Base-by-base conservation (phyloP, 352 stramenopile genomes). In the Pythium apleroticum region DNA sequence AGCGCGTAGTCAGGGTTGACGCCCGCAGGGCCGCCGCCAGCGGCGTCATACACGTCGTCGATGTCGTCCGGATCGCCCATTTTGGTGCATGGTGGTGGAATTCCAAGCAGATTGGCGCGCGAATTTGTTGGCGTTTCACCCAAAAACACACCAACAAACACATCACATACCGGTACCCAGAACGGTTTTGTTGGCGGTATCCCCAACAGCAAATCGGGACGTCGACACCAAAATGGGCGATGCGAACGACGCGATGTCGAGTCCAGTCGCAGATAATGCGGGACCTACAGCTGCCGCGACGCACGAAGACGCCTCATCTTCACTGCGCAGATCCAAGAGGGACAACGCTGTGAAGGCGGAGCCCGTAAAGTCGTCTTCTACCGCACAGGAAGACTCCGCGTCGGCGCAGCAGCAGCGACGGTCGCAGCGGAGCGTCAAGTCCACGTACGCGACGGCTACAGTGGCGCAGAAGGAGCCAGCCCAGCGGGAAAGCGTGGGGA, bases 321-420 rank as follows among this genome's bases (percentile, higher is more conserved):
- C 57, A 25, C 59, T 64, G 53, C 75, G 75, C 6, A 66, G 73
- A 31, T 83, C 77, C 25, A 78, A 73, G 73, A 68, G 77, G 24
- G 73, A 81, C 31, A 63, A 70, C 28, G 46, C 71, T 24, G 60
- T 63, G 9, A 75, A 60, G 17, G 45, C 63, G 7, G 66, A 67
- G 20, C 17, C 59, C 39, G 66, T 52, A 30, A 72, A 73, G 2
- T 55, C 41, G 19, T 50, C 57, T 24, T 59, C 63, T 35, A 67
- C 55, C 1, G 52, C 31, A 20, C 52, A 39, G 43, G 58, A 63
- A 20, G 56, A 65, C n/a, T 10, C 27, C 27, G 11, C 31, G 8
- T 17, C 30, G 39, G n/a, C 45, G 4, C 28, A 46, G 37, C n/a
- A 41, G 39, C 62, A 66, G 56, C 67, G 71, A 25, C 71, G 71